Conservation (phyloP, 2,329 filamentous ascomycete genomes). For the Gremmenia infestans region DNA sequence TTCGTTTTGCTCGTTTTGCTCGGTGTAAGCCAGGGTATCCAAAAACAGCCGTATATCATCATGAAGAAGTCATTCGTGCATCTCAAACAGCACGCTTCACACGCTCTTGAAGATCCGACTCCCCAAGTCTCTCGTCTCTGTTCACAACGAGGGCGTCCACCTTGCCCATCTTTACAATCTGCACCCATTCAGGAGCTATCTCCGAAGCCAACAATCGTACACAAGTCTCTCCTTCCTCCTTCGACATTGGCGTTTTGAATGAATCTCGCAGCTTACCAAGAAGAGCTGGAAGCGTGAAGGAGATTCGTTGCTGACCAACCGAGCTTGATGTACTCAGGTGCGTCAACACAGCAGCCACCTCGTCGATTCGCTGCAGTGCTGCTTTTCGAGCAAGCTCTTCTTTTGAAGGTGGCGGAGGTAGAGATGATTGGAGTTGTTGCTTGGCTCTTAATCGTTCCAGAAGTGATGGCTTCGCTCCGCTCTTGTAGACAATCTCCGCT, state of each 20-base stretch:
- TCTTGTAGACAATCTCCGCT: constrained; percentile 1
- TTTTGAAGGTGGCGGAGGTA: constrained; percentile 42
- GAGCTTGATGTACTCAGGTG: constrained; percentile 55
- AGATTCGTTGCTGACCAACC: constrained; percentile 50
- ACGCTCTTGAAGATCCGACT: constrained; percentile 24
- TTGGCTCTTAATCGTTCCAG: constrained; percentile 73
- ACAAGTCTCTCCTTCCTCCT: constrained; percentile 42
- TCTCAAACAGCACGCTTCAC: constrained; percentile 19
- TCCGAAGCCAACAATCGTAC: constrained; percentile 42
- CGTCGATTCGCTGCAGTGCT: constrained; percentile 62
- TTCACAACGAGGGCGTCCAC: constrained; percentile 42
- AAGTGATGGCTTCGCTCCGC: constrained; percentile 54
- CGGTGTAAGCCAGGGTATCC: constrained; percentile 4
- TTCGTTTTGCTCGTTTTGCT: neutral
- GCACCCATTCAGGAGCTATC: constrained; percentile 46
- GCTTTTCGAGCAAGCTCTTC: constrained; percentile 56
- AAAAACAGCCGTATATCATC: constrained; percentile 5
- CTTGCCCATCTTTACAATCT: constrained; percentile 40
- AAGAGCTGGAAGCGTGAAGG: constrained; percentile 61
- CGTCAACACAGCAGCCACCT: constrained; percentile 63
- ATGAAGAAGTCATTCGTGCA: neutral
- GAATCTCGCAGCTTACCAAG: constrained; percentile 65
- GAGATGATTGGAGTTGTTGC: constrained; percentile 47
- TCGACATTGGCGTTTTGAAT: constrained; percentile 42
- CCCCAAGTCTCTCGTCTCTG: constrained; percentile 26